Conservation (phyloP, 331 rosid species). For the Pyracantha coccinea region DNA sequence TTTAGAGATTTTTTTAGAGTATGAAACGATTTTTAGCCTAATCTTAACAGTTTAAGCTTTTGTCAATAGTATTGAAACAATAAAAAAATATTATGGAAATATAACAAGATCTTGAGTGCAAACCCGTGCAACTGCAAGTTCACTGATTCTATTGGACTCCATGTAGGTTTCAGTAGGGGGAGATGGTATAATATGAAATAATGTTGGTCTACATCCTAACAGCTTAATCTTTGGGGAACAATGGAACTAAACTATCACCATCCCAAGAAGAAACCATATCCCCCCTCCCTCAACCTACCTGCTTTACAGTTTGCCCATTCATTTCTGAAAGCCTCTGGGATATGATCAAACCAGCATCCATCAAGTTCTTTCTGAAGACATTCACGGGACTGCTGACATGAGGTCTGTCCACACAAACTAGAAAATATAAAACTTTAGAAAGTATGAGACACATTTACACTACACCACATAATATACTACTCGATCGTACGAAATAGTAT, state of each 20-base stretch:
- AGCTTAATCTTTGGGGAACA: background rate
- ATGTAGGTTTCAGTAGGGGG: background rate
- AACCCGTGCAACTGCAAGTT: background rate
- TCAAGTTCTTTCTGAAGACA: slow-evolving; percentile 54
- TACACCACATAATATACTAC: background rate
- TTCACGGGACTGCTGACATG: slow-evolving; percentile 48
- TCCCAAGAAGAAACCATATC: background rate
- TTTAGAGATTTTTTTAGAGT: background rate
- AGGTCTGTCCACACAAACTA: slow-evolving; percentile 65
- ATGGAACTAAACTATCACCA: background rate
- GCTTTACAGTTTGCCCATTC: slow-evolving; percentile 61
- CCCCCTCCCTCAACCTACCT: slow-evolving; percentile 25
- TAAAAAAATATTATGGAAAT: background rate
- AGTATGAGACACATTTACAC: slow-evolving; percentile 16
- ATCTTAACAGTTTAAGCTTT: background rate
- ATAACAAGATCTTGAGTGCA: background rate
- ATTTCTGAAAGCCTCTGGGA: slow-evolving; percentile 51
- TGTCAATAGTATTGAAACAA: background rate
- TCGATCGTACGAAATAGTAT: background rate
- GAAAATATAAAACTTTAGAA: slow-evolving; percentile 70
- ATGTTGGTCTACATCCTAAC: background rate
- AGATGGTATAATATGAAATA: background rate
- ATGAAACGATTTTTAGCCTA: background rate
- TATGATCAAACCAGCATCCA: slow-evolving; percentile 80
- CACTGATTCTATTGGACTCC: background rate